Evolutionary conservation across 768 basidiomycete species (phyloP), one percentile per base, ranked within the genome.

Genomic region (Termitomyces sp.): DNA sequence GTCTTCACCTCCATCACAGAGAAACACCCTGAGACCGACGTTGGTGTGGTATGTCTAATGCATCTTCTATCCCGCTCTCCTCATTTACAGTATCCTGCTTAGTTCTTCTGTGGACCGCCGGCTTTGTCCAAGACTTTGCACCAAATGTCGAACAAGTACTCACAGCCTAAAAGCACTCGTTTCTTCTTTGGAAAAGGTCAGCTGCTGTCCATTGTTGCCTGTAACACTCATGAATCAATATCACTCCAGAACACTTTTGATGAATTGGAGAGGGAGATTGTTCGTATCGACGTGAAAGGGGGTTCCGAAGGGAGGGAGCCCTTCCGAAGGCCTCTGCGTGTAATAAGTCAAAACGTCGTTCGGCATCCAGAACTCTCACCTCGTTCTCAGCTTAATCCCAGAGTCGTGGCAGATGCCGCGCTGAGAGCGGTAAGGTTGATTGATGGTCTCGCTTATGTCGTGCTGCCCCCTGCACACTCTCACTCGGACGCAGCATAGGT

Each of bases 131-230:
- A 72, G 66, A 77, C 79, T 62, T 77, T 97, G 20, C 92, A 94
- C 68, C 69, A 78, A 54, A 87, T 87, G 84, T 85, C 78, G 61
- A 96, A 94, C 79, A 90, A 90, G 72, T 92, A 90, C 72, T 93
- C 92, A 18, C 78, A 79, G 39, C 83, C 89, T 18, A 80, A 82
- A 34, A 83, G 84, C n/a, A 89, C 90, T 1, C 76, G 88, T 54
- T 96, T 95, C 82, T 90, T 90, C 80, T 96, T 88, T 61, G 91
- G 92, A 47, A 95, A 95, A 71, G 93, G 88, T 88, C 61, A 37
- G 53, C 22, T 31, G 34, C 3, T 13, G n/a, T 7, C 14, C 27
- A 24, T 29, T 18, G 22, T 56, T n/a, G 44, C 29, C 29, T 57
- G 32, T 32, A 16, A 48, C 37, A 39, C 48, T 7, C 46, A 12